A percentile compares a stretch with the other conserved stretches of the same genome.
phyloP scores from a whole-genome alignment of 495 filamentous ascomycete species.

The Aspergillus coremiiformis region DNA sequence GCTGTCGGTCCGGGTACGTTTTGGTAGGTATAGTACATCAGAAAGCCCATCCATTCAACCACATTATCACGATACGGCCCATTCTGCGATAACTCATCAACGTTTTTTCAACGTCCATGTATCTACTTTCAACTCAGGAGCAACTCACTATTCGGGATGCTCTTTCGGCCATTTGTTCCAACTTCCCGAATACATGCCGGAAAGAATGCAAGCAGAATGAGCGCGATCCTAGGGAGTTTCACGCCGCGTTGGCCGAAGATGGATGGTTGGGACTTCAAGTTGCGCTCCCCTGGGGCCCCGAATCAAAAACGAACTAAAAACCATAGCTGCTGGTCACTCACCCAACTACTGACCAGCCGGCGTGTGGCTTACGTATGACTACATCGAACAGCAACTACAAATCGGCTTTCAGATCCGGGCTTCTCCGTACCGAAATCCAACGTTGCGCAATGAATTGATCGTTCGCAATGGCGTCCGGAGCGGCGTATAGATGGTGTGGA shows the following conservation, averaged over 20 bases:
- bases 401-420: too few relatives aligned
- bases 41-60: constrained; percentile 51
- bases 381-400: too few relatives aligned
- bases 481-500: too few relatives aligned
- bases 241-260: constrained; percentile 65
- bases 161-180: constrained; percentile 58
- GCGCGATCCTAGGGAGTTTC: constrained; percentile 64
- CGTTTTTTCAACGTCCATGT: too few relatives aligned
- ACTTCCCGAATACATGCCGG: constrained; percentile 62
- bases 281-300: constrained; percentile 62
- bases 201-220: constrained; percentile 58
- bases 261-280: constrained; percentile 88
- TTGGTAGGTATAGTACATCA: constrained; percentile 45
- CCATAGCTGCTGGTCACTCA: too few relatives aligned
- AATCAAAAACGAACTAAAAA: too few relatives aligned
- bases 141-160: constrained; percentile 67
- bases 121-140: constrained; percentile 62
- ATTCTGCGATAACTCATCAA: too few relatives aligned
- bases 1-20: constrained; percentile 30
- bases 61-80: constrained; percentile 47
- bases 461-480: too few relatives aligned
- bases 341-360: too few relatives aligned
- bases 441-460: too few relatives aligned
- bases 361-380: too few relatives aligned
- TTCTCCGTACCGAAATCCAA: too few relatives aligned